These are phyloP conservation scores for Ophiostoma perfectum DNA, from an alignment of 2,329 filamentous ascomycete species.

Conservation along the genomic window DNA sequence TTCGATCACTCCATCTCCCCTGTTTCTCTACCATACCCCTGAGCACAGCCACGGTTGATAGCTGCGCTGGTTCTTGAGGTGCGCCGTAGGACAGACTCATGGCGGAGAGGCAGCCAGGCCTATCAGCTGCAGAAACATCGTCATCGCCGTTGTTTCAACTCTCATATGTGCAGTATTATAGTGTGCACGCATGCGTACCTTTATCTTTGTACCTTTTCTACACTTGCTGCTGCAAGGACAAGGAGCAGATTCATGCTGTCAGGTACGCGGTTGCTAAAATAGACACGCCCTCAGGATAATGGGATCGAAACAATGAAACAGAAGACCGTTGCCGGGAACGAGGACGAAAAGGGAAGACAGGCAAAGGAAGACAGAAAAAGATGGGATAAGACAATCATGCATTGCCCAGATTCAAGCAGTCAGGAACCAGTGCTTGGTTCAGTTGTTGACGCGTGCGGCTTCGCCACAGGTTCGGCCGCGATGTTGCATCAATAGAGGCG, in stretches of 20 bases:
- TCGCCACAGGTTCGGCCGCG: conserved; percentile 19
- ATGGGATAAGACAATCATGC: neutral
- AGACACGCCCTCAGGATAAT: neutral
- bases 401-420: neutral
- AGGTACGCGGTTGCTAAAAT: conserved; percentile 14
- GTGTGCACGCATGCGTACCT: neutral
- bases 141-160: conserved; percentile 15
- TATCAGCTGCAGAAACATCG: neutral
- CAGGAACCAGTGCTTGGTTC: neutral
- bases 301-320: neutral
- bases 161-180: conserved; percentile 10
- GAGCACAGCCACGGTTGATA: neutral
- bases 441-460: conserved; percentile 13
- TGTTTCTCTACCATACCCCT: neutral
- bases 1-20: neutral
- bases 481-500: neutral
- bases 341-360: neutral
- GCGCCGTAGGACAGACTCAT: neutral
- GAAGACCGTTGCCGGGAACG: conserved; percentile 10
- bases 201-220: conserved; percentile 9
- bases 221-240: conserved; percentile 14
- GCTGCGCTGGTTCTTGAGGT: neutral
- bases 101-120: conserved; percentile 5
- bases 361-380: neutral
- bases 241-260: conserved; percentile 13